These are phyloP conservation scores for Moesziomyces sp. DNA, from an alignment of 1,284 basidiomycete genomes.

Conservation along the genomic window DNA sequence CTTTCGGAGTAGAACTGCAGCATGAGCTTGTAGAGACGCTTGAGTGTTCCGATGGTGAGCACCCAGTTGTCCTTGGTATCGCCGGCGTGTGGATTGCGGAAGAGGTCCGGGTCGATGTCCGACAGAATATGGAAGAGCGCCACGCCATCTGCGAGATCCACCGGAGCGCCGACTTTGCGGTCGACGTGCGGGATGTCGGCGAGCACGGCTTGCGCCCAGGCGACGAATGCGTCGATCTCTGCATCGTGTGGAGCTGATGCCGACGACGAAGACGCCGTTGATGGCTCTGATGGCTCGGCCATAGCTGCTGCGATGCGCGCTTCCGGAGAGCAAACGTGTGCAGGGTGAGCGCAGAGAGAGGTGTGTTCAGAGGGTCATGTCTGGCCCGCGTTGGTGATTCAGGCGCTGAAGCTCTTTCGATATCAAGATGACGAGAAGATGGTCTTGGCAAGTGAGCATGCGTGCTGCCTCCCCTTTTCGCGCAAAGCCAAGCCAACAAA, in stretches of 20 bases:
- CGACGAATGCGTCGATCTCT: slow-evolving; percentile 46
- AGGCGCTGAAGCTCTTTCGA: too few species aligned
- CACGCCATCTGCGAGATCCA: slow-evolving; percentile 57
- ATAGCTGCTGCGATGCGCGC: not conserved
- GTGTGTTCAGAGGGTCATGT: too few species aligned
- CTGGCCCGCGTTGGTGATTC: too few species aligned
- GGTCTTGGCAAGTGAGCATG: too few species aligned
- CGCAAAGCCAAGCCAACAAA: not conserved
- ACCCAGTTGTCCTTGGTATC: slow-evolving; percentile 82
- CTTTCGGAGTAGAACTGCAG: slow-evolving; percentile 75
- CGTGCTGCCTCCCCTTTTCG: too few species aligned
- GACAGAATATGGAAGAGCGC: slow-evolving; percentile 57
- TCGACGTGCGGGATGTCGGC: slow-evolving; percentile 15
- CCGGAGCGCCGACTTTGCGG: slow-evolving; percentile 13
- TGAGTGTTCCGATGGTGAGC: slow-evolving; percentile 82
- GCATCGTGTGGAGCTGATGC: slow-evolving; percentile 13
- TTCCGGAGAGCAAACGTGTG: not conserved
- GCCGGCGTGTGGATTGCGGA: slow-evolving; percentile 68
- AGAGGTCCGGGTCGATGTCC: slow-evolving; percentile 77
- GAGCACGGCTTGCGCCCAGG: slow-evolving; percentile 48
- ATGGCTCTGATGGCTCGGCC: not conserved
- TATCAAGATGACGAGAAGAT: too few species aligned
- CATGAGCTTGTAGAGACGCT: slow-evolving; percentile 85
- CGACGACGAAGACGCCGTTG: slow-evolving; percentile 5
- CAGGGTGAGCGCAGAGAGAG: too few species aligned